Percentiles rank a stretch among this genome's conserved stretches.
These are phyloP conservation scores for Vitis rupestris DNA, from an alignment of 164 flowering plant species.

Conservation along the genomic window DNA sequence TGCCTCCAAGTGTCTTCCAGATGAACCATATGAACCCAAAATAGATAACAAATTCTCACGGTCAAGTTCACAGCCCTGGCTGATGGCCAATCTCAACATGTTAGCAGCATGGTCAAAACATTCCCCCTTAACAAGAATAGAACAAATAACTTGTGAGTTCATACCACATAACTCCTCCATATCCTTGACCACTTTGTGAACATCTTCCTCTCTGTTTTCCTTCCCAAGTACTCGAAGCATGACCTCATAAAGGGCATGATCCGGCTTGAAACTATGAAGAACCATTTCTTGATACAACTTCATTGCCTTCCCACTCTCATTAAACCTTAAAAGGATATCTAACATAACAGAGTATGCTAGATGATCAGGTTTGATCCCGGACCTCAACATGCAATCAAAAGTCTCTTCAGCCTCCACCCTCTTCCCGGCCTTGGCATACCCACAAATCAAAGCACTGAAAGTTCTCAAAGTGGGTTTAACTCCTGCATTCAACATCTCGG, in stretches of 20 bases:
- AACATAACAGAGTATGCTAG: constrained; percentile 88
- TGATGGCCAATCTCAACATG: constrained; percentile 53
- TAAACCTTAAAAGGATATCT: constrained; percentile 64
- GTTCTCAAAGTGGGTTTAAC: constrained; percentile 80
- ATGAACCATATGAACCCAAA: constrained; percentile 59
- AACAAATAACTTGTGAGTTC: constrained; percentile 52
- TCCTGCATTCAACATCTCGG: constrained; percentile 77
- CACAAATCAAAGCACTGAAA: constrained; percentile 91
- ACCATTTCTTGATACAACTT: constrained; percentile 64
- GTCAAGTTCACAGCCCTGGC: constrained; percentile 52
- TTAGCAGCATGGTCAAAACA: constrained; percentile 68
- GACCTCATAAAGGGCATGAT: constrained; percentile 50
- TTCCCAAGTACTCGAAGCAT: constrained; percentile 51
- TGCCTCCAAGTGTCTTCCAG: constrained; percentile 65
- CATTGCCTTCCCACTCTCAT: constrained; percentile 57
- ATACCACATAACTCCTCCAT: constrained; percentile 58
- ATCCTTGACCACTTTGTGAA: constrained; percentile 56
- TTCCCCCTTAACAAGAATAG: constrained; percentile 65
- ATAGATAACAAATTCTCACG: constrained; percentile 52
- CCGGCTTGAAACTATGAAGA: constrained; percentile 60
- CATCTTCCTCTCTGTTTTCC: constrained; percentile 47
- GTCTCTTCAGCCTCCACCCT: constrained; percentile 69
- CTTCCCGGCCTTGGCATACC: constrained; percentile 86
- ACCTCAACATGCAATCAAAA: constrained; percentile 63
- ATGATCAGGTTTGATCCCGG: constrained; percentile 82